A percentile compares a stretch with the other conserved stretches of the same genome.
These are phyloP conservation scores for Beauveria sp. DNA, from an alignment of 2,329 filamentous ascomycete genomes.

Conservation along the genomic window DNA sequence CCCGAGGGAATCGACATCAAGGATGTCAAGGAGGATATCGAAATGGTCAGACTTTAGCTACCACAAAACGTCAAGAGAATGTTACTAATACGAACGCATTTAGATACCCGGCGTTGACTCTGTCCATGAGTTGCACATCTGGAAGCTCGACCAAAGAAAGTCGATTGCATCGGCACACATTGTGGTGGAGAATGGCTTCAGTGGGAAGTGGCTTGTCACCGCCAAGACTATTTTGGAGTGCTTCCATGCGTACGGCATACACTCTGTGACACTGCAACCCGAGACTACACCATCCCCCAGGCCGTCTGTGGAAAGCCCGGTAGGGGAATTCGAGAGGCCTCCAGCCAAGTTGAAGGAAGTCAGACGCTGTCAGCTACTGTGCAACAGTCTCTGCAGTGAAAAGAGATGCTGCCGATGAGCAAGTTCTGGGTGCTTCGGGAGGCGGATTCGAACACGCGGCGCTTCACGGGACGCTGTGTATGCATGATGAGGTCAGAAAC, in stretches of 20 bases:
- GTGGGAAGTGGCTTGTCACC: conserved; percentile 51
- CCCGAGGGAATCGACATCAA: conserved; percentile 51
- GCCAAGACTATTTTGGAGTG: conserved; percentile 59
- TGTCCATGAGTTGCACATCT: conserved; percentile 67
- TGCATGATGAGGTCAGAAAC: not conserved
- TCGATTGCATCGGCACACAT: conserved; percentile 63
- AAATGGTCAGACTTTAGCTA: conserved; percentile 38
- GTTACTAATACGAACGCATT: conserved; percentile 11
- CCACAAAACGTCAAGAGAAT: not conserved
- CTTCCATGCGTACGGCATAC: conserved; percentile 65
- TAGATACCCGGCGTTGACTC: conserved; percentile 59
- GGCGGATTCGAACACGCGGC: not conserved
- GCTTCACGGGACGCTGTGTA: not conserved
- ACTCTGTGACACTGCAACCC: conserved; percentile 64
- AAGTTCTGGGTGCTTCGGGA: not conserved
- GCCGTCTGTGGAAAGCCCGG: not conserved
- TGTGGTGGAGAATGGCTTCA: conserved; percentile 48
- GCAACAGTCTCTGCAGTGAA: conserved; percentile 41
- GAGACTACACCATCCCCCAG: conserved; percentile 32
- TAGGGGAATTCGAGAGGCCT: not conserved
- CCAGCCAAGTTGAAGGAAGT: conserved; percentile 14
- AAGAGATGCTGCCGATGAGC: conserved; percentile 39
- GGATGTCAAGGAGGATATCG: conserved; percentile 61
- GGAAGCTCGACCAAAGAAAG: conserved; percentile 65
- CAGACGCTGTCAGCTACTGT: conserved; percentile 42